Evolutionary conservation across 78 protist genomes (phyloP).

Genomic region (Salpingoeca rosetta): DNA sequence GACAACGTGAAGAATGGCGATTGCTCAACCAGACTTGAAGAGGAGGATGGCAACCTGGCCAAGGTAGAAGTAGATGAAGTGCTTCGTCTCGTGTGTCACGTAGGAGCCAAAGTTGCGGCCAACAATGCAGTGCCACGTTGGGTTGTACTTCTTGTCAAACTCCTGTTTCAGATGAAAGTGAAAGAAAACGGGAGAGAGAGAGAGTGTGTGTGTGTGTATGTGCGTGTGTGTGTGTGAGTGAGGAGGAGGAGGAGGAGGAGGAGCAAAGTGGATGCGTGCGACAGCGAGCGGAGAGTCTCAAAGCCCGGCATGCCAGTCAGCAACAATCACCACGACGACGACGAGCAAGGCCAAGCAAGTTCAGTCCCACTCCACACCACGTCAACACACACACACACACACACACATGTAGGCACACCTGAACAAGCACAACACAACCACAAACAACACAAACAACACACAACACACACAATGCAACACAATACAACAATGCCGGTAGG

Average conservation of each 20-base stretch:
- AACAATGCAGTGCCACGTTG: constrained; percentile 97
- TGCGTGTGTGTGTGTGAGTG: too few species aligned
- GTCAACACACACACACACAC: too few species aligned
- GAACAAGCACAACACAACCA: too few species aligned
- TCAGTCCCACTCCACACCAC: too few species aligned
- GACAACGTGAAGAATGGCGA: too few species aligned
- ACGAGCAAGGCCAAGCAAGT: too few species aligned
- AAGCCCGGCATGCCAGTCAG: too few species aligned
- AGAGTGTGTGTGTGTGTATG: not conserved
- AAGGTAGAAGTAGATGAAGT: constrained; percentile 93
- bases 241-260: too few species aligned
- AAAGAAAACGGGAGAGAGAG: too few species aligned
- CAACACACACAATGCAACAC: not conserved
- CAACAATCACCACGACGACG: not conserved
- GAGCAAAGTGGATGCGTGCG: not conserved
- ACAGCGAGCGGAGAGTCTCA: too few species aligned
- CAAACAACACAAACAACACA: not conserved
- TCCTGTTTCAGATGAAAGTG: too few species aligned
- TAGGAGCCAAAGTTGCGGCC: constrained; percentile 98
- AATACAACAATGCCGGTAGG: not conserved
- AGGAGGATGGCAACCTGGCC: constrained; percentile 88
- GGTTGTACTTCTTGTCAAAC: constrained; percentile 93
- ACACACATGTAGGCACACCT: too few species aligned
- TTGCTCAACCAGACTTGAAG: constrained; percentile 76
- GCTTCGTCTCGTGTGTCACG: constrained; percentile 97